These are phyloP conservation scores for Primulina tabacum DNA, from an alignment of 257 asterid genomes.

Conservation along the genomic window DNA sequence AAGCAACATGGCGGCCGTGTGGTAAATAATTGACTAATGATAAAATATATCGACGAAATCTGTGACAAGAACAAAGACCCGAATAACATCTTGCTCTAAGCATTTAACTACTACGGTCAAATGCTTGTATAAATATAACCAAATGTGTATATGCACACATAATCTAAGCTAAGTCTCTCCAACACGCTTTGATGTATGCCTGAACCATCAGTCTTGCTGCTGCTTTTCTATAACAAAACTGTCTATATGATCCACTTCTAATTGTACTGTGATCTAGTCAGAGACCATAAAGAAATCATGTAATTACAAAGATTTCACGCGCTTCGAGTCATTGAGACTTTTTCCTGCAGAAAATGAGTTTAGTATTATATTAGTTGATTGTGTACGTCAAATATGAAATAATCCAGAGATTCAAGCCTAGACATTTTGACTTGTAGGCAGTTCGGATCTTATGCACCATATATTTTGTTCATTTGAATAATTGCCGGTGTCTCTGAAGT, in stretches of 20 bases:
- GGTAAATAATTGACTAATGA: neutral
- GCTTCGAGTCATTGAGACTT: conserved; percentile 49
- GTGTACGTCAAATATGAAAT: neutral
- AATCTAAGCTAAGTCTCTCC: conserved; percentile 12
- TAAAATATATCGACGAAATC: neutral
- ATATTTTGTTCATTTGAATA: neutral
- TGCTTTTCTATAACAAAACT: conserved; percentile 1
- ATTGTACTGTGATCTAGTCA: conserved; percentile 14
- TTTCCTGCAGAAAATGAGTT: conserved; percentile 57
- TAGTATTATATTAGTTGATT: neutral
- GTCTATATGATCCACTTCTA: neutral
- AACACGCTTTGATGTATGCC: neutral
- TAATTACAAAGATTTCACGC: conserved; percentile 18
- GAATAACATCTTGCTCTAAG: neutral
- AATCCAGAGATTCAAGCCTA: neutral
- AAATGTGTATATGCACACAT: conserved; percentile 20
- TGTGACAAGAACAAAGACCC: neutral
- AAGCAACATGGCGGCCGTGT: neutral
- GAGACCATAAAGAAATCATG: neutral
- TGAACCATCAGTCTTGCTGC: neutral
- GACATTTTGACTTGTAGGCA: neutral
- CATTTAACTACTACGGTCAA: conserved; percentile 7
- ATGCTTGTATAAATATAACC: neutral
- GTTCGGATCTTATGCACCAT: neutral
- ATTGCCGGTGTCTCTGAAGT: neutral